These are phyloP conservation scores for Diplodia scrobiculata DNA, from an alignment of 2,329 filamentous ascomycete species.

Conservation along the genomic window DNA sequence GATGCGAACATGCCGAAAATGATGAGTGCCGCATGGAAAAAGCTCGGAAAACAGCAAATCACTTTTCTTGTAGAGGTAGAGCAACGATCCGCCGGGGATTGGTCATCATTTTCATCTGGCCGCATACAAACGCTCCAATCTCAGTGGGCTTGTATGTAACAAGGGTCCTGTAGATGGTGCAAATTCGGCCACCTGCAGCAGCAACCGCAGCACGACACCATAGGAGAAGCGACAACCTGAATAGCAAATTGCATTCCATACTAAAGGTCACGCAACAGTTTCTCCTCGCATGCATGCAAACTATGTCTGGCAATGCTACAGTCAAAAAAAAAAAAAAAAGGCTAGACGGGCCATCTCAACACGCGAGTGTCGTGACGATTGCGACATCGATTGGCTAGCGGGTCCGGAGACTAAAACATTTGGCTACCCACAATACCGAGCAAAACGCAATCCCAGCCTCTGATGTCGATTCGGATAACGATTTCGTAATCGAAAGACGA, in stretches of 20 bases:
- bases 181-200: no score
- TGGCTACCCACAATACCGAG: neutral
- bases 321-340: neutral
- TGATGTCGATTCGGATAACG: conserved; percentile 14
- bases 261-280: no score
- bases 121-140: no score
- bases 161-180: no score
- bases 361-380: conserved; percentile 1
- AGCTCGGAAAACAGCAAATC: neutral
- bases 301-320: neutral
- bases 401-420: neutral
- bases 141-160: no score
- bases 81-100: no score
- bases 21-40: neutral
- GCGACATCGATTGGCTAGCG: conserved; percentile 14
- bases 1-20: neutral
- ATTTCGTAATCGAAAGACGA: conserved; percentile 7
- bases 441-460: conserved; percentile 7
- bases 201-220: no score
- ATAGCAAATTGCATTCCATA: no score
- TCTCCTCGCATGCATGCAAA: no score
- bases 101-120: no score
- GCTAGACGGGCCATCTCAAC: neutral
- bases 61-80: neutral
- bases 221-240: no score